Percentiles rank a stretch among this genome's conserved stretches.
Evolutionary conservation across 2,329 filamentous ascomycete species (phyloP).

Genomic region (Fusarium haematococcum): DNA sequence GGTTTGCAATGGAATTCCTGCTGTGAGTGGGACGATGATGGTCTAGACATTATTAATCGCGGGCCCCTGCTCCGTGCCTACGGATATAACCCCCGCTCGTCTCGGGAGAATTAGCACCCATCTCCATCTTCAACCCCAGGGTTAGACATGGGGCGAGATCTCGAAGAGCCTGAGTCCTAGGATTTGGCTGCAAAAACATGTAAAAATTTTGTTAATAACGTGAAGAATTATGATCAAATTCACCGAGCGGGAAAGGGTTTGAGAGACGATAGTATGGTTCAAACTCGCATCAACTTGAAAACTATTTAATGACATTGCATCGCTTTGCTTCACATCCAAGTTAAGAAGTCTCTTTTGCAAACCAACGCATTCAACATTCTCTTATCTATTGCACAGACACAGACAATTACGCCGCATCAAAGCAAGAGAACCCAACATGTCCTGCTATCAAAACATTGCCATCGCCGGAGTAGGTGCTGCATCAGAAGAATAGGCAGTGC

Average conservation of each 20-base stretch:
- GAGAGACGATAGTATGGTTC: not conserved
- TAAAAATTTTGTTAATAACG: not conserved
- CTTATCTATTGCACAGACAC: not conserved
- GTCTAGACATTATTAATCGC: not conserved
- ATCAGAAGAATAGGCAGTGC: not conserved
- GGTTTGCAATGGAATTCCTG: not conserved
- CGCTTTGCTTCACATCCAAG: not conserved
- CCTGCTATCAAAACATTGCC: not conserved
- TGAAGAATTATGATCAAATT: not conserved
- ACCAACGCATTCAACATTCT: not conserved
- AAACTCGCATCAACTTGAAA: not conserved
- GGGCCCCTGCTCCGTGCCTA: not conserved
- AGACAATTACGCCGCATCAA: not conserved
- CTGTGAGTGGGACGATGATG: not conserved
- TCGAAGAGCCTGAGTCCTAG: too few species aligned
- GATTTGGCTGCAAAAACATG: not conserved
- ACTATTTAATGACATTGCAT: not conserved
- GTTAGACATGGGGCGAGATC: not conserved
- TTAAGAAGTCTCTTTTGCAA: not conserved
- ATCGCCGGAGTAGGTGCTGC: constrained; percentile 4
- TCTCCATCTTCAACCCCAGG: constrained; percentile 9
- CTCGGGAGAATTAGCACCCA: not conserved
- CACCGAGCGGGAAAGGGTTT: not conserved
- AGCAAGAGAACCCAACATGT: not conserved
- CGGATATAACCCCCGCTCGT: not conserved